Percentiles rank a stretch among this genome's conserved stretches.
Evolutionary conservation across 208 protist species (phyloP).

Genomic region (Wallacemonas rigidus): DNA sequence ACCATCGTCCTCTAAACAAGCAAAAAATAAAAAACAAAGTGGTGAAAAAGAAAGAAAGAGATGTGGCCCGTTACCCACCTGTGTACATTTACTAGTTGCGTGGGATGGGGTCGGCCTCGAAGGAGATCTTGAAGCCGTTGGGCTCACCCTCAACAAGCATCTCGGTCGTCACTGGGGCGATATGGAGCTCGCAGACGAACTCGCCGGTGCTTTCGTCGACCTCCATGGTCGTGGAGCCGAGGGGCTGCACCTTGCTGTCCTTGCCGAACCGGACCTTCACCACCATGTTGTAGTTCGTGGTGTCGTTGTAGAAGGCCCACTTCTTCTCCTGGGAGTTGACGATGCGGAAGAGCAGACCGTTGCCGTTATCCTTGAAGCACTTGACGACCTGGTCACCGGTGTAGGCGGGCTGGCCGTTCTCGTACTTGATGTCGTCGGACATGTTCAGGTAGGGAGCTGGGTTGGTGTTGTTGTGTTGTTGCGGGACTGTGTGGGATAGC

Average conservation of each 20-base stretch:
- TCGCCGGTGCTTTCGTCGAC: constrained; percentile 52
- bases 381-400: constrained; percentile 55
- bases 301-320: constrained; percentile 90
- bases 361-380: constrained; percentile 84
- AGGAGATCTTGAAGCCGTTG: constrained; percentile 26
- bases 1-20: no score
- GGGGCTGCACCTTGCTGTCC: constrained; percentile 50
- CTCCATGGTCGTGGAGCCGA: constrained; percentile 53
- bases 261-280: constrained; percentile 77
- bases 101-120: constrained; percentile 22
- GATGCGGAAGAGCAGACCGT: constrained; percentile 77
- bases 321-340: constrained; percentile 49
- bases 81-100: neutral
- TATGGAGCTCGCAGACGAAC: constrained; percentile 62
- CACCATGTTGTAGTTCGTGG: constrained; percentile 72
- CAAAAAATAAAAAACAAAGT: neutral
- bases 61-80: no score
- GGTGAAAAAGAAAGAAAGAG: neutral
- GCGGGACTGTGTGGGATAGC: neutral
- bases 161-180: constrained; percentile 49
- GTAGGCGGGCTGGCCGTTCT: constrained; percentile 68
- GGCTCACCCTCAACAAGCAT: constrained; percentile 37
- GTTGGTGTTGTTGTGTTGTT: constrained; percentile 7
- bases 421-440: constrained; percentile 59
- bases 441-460: constrained; percentile 24